Evolutionary conservation across 1,284 basidiomycete species (phyloP).

Genomic region (Ustilago sp.): DNA sequence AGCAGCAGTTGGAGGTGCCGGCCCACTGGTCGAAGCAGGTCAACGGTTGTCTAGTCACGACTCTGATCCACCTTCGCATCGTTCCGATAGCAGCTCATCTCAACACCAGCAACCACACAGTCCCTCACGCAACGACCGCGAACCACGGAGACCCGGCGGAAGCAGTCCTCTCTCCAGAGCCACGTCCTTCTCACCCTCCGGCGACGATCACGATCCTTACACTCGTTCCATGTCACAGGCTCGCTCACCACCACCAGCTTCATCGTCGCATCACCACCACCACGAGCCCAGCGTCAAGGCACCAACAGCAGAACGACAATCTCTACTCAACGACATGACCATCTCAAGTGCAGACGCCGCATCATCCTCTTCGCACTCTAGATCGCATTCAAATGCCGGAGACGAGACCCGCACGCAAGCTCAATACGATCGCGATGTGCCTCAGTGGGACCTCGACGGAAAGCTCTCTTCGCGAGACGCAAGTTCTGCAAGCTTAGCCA

Average conservation of each 20-base stretch:
- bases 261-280: conserved; percentile 15
- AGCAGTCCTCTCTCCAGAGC: conserved; percentile 34
- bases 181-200: conserved; percentile 1
- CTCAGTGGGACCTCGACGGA: conserved; percentile 51
- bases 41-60: conserved; percentile 30
- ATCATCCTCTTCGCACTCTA: background rate
- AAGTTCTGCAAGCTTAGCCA: conserved; percentile 45
- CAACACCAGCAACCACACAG: conserved; percentile 16
- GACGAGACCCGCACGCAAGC: conserved; percentile 8
- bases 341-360: conserved; percentile 5
- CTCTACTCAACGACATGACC: conserved; percentile 29
- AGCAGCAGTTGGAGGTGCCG: conserved; percentile 57
- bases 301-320: conserved; percentile 25
- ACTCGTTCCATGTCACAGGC: conserved; percentile 40
- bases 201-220: conserved; percentile 38
- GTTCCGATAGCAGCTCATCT: conserved; percentile 7
- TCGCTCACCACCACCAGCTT: conserved; percentile 15
- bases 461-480: conserved; percentile 36
- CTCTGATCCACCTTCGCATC: conserved; percentile 23
- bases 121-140: conserved; percentile 12
- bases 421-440: conserved; percentile 56
- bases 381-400: background rate
- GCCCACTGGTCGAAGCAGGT: conserved; percentile 53
- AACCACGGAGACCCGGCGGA: conserved; percentile 14
- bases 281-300: conserved; percentile 32